Base-by-base conservation (phyloP, 2,329 filamentous ascomycete genomes). In the Penicillium olsonii region DNA sequence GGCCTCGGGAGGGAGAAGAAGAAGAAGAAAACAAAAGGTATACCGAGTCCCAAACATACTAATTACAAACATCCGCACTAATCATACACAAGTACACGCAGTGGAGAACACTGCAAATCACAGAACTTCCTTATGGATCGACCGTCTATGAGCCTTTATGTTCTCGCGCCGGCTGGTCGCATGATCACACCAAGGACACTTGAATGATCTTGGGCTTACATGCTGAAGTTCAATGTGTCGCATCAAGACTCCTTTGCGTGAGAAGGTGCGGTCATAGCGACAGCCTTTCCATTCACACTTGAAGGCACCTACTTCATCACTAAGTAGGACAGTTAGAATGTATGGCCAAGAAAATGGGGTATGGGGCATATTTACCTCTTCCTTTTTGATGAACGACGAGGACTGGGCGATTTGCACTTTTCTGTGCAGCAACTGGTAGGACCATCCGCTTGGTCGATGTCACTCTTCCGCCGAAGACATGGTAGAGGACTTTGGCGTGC, bases 261-360 rank as follows among this genome's bases (percentile, higher is more conserved):
- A 51, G 24, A 51, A 51, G 3, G 27, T 4, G 17, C 48, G 38
- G 6, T 38, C 37, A 29, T 47, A 51, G 12, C 7, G 26, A 15
- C 51, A 51, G 11, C 37, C 48, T 27, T 41, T 26, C 51, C 48
- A 51, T 17, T 37, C 35, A 19, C 48, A 53, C 26, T 33, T 47
- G 27, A 35, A 39, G 1, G 17, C 22, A 11, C 37, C 39, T 19
- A 18, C 0, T 42, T 0, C 14, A 7, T 27, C 15, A 10, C 45
- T 48, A 31, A 7, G 12, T 2, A 14, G 17, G 8, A 9, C 26
- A 9, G 22, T 49, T 14, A 49, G 41, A 35, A 20, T 5, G 17
- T 24, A 11, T 18, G 15, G 14, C 7, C 15, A 12, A 24, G 9
- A n/a, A 4, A 9, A 11, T 15, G 18, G 9, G 11, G 34, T 4